phyloP scores from a whole-genome alignment of 345 rosid species.

The Dovyalis caffra region DNA sequence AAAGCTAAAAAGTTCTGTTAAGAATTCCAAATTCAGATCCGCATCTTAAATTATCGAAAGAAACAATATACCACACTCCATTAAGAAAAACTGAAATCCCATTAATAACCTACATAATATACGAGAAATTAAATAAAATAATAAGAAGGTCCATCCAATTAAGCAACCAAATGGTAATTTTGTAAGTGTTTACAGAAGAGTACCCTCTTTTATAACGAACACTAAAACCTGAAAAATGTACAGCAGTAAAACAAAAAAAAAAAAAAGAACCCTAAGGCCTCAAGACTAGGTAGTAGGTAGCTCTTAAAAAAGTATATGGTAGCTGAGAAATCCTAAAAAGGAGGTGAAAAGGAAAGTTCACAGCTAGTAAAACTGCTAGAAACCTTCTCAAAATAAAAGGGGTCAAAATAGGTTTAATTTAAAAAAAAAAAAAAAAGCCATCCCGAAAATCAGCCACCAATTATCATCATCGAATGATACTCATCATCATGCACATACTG shows the following conservation, averaged over 20 bases:
- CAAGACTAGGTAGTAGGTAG: neutral
- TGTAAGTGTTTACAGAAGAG: neutral
- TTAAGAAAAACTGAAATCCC: too few relatives aligned
- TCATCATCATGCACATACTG: slow-evolving; percentile 1
- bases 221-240: slow-evolving; percentile 1
- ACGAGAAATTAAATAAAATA: neutral
- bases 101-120: neutral
- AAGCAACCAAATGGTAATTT: neutral
- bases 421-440: neutral
- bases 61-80: too few relatives aligned
- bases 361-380: slow-evolving; percentile 17
- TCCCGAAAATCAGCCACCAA: neutral
- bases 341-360: neutral
- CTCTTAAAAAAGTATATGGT: neutral
- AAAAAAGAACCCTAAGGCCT: slow-evolving; percentile 8
- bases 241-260: neutral
- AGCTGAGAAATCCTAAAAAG: neutral
- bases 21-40: too few relatives aligned
- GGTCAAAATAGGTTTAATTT: neutral
- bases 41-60: too few relatives aligned
- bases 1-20: neutral
- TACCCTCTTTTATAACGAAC: neutral
- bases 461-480: neutral
- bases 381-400: slow-evolving; percentile 6
- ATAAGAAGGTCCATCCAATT: neutral